phyloP scores from a whole-genome alignment of 2,329 filamentous ascomycete species.

The Rhynchosporium agropyri region DNA sequence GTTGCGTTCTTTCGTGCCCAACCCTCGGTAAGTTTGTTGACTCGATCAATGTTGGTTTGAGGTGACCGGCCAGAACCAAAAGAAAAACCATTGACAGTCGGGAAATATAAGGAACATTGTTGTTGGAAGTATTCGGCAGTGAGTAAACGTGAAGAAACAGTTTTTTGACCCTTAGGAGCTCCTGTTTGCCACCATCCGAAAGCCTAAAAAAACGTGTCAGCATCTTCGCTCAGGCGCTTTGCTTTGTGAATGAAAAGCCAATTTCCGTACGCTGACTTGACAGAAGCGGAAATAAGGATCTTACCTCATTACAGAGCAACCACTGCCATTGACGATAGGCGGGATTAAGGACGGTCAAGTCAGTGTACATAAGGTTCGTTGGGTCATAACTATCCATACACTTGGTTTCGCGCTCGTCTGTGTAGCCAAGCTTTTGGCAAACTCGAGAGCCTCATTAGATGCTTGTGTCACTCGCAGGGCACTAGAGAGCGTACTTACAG shows the following conservation, averaged over 20 bases:
- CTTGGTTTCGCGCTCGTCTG: slow-evolving; percentile 45
- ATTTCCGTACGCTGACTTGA: no score
- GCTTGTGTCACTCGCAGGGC: neutral
- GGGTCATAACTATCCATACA: slow-evolving; percentile 59
- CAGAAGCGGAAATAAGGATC: no score
- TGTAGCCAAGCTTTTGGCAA: slow-evolving; percentile 53
- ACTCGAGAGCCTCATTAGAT: slow-evolving; percentile 38
- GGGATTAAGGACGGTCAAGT: slow-evolving; percentile 50
- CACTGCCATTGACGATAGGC: slow-evolving; percentile 59
- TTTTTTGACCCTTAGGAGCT: slow-evolving; percentile 49
- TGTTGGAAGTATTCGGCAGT: slow-evolving; percentile 55
- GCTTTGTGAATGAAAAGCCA: no score
- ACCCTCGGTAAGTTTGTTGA: slow-evolving; percentile 59
- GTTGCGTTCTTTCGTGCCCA: slow-evolving; percentile 56
- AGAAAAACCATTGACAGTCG: slow-evolving; percentile 50
- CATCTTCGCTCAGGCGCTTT: no score
- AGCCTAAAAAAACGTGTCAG: no score
- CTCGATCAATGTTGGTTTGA: slow-evolving; percentile 50
- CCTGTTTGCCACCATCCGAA: slow-evolving; percentile 59
- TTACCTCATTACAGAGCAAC: slow-evolving; percentile 63
- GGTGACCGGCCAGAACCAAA: slow-evolving; percentile 48
- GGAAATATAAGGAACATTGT: slow-evolving; percentile 60
- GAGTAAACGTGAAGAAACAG: slow-evolving; percentile 56
- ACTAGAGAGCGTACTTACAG: slow-evolving; percentile 44
- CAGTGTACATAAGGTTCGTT: slow-evolving; percentile 53